These are phyloP conservation scores for Aureobasidium sp. DNA, from an alignment of 2,329 filamentous ascomycete genomes.

Conservation along the genomic window DNA sequence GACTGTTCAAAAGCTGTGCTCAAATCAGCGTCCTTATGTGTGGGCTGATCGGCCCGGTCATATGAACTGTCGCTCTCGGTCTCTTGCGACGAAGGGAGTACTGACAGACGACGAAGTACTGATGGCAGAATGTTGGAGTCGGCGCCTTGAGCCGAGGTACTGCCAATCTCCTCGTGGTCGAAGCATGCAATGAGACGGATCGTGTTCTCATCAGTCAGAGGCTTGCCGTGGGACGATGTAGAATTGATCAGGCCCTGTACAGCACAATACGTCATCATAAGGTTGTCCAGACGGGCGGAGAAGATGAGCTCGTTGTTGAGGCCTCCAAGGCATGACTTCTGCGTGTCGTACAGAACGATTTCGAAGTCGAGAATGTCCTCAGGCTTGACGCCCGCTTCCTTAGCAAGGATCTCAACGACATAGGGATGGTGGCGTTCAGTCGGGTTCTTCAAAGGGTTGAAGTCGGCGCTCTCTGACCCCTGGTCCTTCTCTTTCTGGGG, in stretches of 20 bases:
- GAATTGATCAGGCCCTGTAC: slow-evolving; percentile 80
- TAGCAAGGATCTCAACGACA: slow-evolving; percentile 76
- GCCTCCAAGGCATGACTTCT: slow-evolving; percentile 82
- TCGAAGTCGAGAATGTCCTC: slow-evolving; percentile 86
- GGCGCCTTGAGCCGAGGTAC: slow-evolving; percentile 84
- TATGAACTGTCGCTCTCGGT: slow-evolving; percentile 57
- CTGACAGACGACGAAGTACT: slow-evolving; percentile 77
- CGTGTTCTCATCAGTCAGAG: slow-evolving; percentile 64
- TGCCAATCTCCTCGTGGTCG: slow-evolving; percentile 97
- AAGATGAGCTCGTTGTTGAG: slow-evolving; percentile 92
- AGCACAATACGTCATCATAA: slow-evolving; percentile 93
- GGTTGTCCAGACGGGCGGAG: slow-evolving; percentile 90
- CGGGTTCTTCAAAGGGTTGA: slow-evolving; percentile 69
- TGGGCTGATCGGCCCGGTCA: slow-evolving; percentile 46
- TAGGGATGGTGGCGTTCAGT: slow-evolving; percentile 82
- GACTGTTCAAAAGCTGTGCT: slow-evolving; percentile 90
- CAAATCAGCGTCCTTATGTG: slow-evolving; percentile 47
- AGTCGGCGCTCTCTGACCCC: slow-evolving; percentile 42
- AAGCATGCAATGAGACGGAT: slow-evolving; percentile 94
- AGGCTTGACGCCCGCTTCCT: slow-evolving; percentile 63
- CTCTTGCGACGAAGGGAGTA: slow-evolving; percentile 58
- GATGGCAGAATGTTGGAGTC: slow-evolving; percentile 86
- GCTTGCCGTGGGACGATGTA: slow-evolving; percentile 45
- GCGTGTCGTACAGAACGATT: slow-evolving; percentile 92
- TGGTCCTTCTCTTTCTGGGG: slow-evolving; percentile 37